phyloP scores from a whole-genome alignment of 2,329 filamentous ascomycete species.

The Aspergillus aculeatus region DNA sequence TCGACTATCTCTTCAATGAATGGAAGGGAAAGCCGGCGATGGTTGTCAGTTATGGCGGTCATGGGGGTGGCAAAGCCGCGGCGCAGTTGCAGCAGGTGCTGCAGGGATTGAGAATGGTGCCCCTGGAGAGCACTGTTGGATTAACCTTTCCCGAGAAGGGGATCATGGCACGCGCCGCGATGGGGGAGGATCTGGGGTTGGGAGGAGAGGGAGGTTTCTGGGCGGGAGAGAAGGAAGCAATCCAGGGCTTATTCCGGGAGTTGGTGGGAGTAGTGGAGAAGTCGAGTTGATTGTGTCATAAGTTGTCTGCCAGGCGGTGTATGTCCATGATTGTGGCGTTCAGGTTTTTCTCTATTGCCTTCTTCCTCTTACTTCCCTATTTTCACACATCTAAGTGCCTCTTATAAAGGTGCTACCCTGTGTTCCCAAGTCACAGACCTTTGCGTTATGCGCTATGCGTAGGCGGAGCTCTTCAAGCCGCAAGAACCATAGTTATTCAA shows the following conservation, averaged over 20 bases:
- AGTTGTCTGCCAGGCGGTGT: not conserved
- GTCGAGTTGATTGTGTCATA: not conserved
- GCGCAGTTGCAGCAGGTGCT: constrained; percentile 37
- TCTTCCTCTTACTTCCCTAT: too few relatives aligned
- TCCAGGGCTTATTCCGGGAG: constrained; percentile 1
- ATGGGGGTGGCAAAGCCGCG: constrained; percentile 40
- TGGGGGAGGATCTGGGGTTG: constrained; percentile 27
- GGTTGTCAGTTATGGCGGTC: constrained; percentile 56
- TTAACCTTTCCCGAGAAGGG: constrained; percentile 32
- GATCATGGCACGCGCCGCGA: constrained; percentile 18
- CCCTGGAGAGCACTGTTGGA: constrained; percentile 28
- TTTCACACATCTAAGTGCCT: too few relatives aligned
- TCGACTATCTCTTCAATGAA: constrained; percentile 61
- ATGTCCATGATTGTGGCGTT: not conserved
- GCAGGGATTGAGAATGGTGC: constrained; percentile 36
- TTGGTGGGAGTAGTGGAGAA: not conserved
- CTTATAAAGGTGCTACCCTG: too few relatives aligned
- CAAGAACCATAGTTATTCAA: not conserved
- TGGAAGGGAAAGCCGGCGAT: constrained; percentile 56
- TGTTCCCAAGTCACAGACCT: too few relatives aligned
- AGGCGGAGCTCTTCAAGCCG: too few relatives aligned
- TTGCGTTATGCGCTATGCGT: too few relatives aligned
- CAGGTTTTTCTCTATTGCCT: too few relatives aligned
- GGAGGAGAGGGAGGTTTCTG: constrained; percentile 2
- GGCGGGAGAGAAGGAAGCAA: constrained; percentile 8